Percentiles rank a stretch among this genome's conserved stretches.
These are phyloP conservation scores for Platanus orientalis DNA, from an alignment of 164 flowering plant genomes.

Conservation along the genomic window DNA sequence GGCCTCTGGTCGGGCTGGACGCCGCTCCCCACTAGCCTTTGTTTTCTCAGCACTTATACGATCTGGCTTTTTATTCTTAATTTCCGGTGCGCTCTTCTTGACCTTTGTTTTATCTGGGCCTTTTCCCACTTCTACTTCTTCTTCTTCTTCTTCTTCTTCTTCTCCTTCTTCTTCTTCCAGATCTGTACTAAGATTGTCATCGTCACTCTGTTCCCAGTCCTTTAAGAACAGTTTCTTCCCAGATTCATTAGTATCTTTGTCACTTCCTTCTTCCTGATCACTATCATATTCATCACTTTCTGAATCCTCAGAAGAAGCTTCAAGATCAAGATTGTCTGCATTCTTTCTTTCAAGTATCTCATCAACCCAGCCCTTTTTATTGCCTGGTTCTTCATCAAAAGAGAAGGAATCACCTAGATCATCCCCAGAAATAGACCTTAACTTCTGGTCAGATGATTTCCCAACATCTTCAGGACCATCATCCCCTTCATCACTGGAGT, in stretches of 20 bases:
- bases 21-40: constrained; percentile 22
- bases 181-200: constrained; percentile 47
- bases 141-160: constrained; percentile 23
- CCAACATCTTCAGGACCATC: constrained; percentile 36
- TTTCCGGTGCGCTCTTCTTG: constrained; percentile 8
- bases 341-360: constrained; percentile 53
- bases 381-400: constrained; percentile 33
- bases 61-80: constrained; percentile 15
- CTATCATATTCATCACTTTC: constrained; percentile 38
- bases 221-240: constrained; percentile 35
- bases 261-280: constrained; percentile 30
- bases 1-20: constrained; percentile 17
- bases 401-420: constrained; percentile 91
- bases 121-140: constrained; percentile 18
- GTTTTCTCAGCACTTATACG: constrained; percentile 18
- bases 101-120: constrained; percentile 17
- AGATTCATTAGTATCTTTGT: constrained; percentile 23
- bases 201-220: constrained; percentile 98
- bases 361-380: constrained; percentile 73
- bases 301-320: constrained; percentile 44
- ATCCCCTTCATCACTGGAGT: constrained; percentile 62
- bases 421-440: constrained; percentile 72
- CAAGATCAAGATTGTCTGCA: constrained; percentile 31
- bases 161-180: constrained; percentile 40
- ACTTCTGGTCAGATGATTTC: constrained; percentile 22